These are phyloP conservation scores for Paspalum vaginatum DNA, from an alignment of 176 grass and related monocot genomes.

Conservation along the genomic window DNA sequence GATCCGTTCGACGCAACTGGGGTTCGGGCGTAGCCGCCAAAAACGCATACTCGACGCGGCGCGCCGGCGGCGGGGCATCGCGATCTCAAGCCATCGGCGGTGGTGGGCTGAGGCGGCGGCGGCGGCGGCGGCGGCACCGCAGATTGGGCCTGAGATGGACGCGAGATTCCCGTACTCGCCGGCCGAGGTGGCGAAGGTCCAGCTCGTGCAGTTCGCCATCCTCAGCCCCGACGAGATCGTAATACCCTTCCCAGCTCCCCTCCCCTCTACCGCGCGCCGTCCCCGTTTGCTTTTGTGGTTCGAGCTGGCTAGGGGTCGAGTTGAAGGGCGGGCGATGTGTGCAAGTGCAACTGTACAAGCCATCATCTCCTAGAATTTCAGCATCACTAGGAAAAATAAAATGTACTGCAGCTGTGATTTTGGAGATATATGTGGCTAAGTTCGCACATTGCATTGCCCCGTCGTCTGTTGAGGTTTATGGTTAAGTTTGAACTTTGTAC, in stretches of 20 bases:
- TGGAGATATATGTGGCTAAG: background rate
- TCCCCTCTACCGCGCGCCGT: background rate
- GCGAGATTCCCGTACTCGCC: conserved; percentile 91
- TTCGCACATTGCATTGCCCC: background rate
- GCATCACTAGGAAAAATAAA: background rate
- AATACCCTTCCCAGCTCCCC: conserved; percentile 45
- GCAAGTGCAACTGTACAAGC: background rate
- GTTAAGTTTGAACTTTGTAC: background rate
- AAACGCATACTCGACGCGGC: background rate
- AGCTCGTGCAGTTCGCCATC: conserved; percentile 91
- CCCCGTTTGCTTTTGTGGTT: conserved; percentile 28
- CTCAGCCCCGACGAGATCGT: conserved; percentile 99
- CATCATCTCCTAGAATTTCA: background rate
- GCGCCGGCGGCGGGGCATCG: background rate
- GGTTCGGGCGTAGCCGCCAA: background rate
- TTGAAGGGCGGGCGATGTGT: background rate
- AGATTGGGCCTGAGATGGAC: conserved; percentile 56
- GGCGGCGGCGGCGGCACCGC: conserved; percentile 17
- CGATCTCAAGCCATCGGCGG: conserved; percentile 54
- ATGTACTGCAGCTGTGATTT: background rate
- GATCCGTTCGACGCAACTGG: background rate
- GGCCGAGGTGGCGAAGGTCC: conserved; percentile 95
- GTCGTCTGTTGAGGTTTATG: no score
- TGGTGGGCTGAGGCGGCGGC: background rate
- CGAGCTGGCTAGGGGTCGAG: conserved; percentile 20